A percentile compares a stretch with the other conserved stretches of the same genome.
These are phyloP conservation scores for Xerocomellus amylosporus DNA, from an alignment of 768 basidiomycete genomes.

Conservation along the genomic window DNA sequence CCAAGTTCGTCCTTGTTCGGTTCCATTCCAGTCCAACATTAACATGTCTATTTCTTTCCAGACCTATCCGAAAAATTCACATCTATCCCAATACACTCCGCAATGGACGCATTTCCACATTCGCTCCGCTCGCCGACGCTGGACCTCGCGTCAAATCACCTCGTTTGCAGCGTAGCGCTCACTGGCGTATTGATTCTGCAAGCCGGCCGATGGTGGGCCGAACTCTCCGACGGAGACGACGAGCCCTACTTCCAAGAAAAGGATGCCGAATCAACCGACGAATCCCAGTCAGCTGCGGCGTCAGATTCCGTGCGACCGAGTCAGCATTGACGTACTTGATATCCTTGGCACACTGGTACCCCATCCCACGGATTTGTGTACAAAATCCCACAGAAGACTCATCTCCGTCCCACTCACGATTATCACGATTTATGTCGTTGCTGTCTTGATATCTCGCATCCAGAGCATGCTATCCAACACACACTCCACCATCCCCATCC, in stretches of 20 bases:
- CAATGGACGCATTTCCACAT: conserved; percentile 60
- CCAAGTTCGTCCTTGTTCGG: conserved; percentile 55
- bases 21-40: background rate
- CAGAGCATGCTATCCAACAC: conserved; percentile 20
- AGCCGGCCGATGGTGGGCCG: conserved; percentile 83
- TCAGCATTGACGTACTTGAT: conserved; percentile 9
- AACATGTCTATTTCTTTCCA: conserved; percentile 27
- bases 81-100: conserved; percentile 49
- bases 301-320: conserved; percentile 1
- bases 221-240: conserved; percentile 63
- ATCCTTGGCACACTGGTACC: background rate
- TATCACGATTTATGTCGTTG: conserved; percentile 24
- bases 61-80: conserved; percentile 60
- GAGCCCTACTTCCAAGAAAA: conserved; percentile 37
- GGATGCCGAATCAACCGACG: conserved; percentile 15
- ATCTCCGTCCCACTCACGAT: conserved; percentile 12
- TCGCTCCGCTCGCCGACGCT: conserved; percentile 61
- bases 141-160: conserved; percentile 78
- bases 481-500: background rate
- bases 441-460: conserved; percentile 28
- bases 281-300: conserved; percentile 2
- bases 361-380: conserved; percentile 2
- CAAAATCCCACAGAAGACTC: conserved; percentile 5
- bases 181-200: conserved; percentile 85
- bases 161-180: conserved; percentile 83